A percentile compares a stretch with the other conserved stretches of the same genome.
Evolutionary conservation across 2,329 filamentous ascomycete genomes (phyloP).

Genomic region (Phaeophleospora eucalypticola): DNA sequence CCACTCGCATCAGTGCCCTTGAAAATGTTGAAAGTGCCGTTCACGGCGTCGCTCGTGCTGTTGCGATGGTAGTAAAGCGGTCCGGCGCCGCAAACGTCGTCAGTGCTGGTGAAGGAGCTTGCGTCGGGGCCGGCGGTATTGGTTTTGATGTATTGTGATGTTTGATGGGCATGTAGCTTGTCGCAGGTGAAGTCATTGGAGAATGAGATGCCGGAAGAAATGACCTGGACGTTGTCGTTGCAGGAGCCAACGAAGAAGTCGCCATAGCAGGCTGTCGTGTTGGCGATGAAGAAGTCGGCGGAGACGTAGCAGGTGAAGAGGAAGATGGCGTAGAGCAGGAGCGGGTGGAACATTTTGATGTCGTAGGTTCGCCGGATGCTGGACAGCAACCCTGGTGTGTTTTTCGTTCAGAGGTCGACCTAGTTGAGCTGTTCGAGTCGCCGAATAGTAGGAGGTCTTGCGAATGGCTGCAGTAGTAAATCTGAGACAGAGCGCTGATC

Average conservation of each 20-base stretch:
- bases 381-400: too few species aligned
- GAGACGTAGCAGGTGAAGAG: not conserved
- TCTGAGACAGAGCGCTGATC: too few species aligned
- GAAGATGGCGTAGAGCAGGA: not conserved
- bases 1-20: constrained; percentile 9
- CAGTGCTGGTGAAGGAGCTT: constrained; percentile 10
- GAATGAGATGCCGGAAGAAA: constrained; percentile 8
- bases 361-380: too few species aligned
- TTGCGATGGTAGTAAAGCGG: constrained; percentile 10
- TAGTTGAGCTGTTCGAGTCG: too few species aligned
- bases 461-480: too few species aligned
- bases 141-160: constrained; percentile 6
- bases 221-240: constrained; percentile 11
- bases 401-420: too few species aligned
- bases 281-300: constrained; percentile 15
- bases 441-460: too few species aligned
- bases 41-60: constrained; percentile 5
- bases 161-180: constrained; percentile 6
- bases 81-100: constrained; percentile 9
- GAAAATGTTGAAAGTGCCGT: constrained; percentile 14
- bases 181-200: constrained; percentile 11
- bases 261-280: constrained; percentile 15
- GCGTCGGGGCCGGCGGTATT: constrained; percentile 4
- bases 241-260: constrained; percentile 12
- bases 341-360: not conserved